Evolutionary conservation across 2,329 filamentous ascomycete genomes (phyloP).

Genomic region (Colletotrichum sp.): DNA sequence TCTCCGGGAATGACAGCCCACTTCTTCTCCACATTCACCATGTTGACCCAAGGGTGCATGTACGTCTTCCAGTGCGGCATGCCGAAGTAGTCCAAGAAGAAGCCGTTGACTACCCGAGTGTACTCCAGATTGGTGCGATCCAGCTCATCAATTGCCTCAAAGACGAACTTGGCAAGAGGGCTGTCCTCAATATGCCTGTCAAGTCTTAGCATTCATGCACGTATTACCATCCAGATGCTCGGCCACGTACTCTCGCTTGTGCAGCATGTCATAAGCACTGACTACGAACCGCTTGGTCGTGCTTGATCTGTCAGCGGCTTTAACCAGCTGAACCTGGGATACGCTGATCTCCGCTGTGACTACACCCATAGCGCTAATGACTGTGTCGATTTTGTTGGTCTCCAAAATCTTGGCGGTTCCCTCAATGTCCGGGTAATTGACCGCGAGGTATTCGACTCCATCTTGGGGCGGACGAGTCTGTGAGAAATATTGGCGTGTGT

Average conservation of each 20-base stretch:
- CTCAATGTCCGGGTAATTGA: constrained; percentile 31
- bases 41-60: constrained; percentile 32
- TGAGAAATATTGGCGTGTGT: not conserved
- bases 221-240: fast-evolving
- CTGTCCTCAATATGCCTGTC: constrained; percentile 23
- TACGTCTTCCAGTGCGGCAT: constrained; percentile 27
- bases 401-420: constrained; percentile 28
- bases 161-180: constrained; percentile 25
- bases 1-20: constrained; percentile 13
- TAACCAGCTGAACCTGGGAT: constrained; percentile 46
- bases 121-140: constrained; percentile 7
- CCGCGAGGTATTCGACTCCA: constrained; percentile 20
- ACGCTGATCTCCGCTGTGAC: constrained; percentile 30
- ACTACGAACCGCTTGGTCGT: constrained; percentile 46
- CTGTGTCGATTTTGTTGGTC: constrained; percentile 43
- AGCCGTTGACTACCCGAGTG: constrained; percentile 28
- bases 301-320: constrained; percentile 44
- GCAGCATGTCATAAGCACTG: constrained; percentile 42
- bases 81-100: constrained; percentile 33
- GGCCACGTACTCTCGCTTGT: constrained; percentile 21
- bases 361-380: constrained; percentile 42
- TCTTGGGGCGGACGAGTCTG: not conserved
- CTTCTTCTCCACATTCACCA: constrained; percentile 11
- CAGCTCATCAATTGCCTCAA: constrained; percentile 24
- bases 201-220: not conserved